These are phyloP conservation scores for Fusarium musae DNA, from an alignment of 2,329 filamentous ascomycete species.

Conservation along the genomic window DNA sequence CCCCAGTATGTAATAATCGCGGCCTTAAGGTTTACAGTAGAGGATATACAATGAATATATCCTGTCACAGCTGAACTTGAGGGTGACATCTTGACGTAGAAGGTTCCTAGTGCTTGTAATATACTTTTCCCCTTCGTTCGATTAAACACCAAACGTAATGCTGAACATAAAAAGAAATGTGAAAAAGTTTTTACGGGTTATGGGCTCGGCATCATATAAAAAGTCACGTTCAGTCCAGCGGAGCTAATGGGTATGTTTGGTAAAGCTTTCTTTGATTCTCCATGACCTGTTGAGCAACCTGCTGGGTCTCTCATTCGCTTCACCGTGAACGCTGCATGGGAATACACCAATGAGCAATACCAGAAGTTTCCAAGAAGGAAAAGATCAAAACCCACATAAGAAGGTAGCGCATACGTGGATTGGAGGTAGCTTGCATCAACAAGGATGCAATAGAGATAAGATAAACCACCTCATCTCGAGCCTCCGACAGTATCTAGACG, in stretches of 20 bases:
- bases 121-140: too few relatives aligned
- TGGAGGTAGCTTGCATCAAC: background rate
- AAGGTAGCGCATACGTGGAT: too few relatives aligned
- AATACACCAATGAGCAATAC: too few relatives aligned
- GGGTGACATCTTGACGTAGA: too few relatives aligned
- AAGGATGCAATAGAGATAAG: rapidly evolving
- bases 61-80: too few relatives aligned
- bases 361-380: background rate
- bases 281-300: too few relatives aligned
- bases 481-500: background rate
- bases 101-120: too few relatives aligned
- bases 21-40: rapidly evolving
- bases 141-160: too few relatives aligned
- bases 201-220: background rate
- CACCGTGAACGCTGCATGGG: rapidly evolving
- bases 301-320: background rate
- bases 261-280: background rate
- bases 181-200: too few relatives aligned
- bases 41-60: background rate
- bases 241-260: rapidly evolving
- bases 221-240: rapidly evolving
- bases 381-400: background rate
- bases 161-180: too few relatives aligned
- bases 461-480: rapidly evolving
- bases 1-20: rapidly evolving